A percentile compares a stretch with the other conserved stretches of the same genome.
phyloP scores from a whole-genome alignment of 1,284 basidiomycete genomes.

The Ceratobasidium sp. region DNA sequence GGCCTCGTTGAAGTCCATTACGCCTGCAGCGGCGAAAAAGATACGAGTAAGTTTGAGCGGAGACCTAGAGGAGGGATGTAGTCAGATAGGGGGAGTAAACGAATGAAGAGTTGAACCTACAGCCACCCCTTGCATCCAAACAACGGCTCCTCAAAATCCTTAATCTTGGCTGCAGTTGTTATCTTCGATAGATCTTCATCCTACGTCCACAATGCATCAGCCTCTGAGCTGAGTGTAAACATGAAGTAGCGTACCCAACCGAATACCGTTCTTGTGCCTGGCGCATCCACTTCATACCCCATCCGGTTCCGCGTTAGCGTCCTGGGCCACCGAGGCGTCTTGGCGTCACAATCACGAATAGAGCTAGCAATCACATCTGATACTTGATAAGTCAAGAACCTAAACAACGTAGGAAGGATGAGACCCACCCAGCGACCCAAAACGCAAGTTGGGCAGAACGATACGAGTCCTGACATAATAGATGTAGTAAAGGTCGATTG shows the following conservation, averaged over 20 bases:
- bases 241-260: conserved; percentile 3
- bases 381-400: background rate
- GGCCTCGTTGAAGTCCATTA: background rate
- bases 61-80: background rate
- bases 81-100: too few relatives aligned
- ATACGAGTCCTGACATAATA: conserved; percentile 20
- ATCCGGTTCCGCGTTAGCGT: background rate
- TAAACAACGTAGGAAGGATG: background rate
- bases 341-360: conserved; percentile 9
- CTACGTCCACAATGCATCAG: background rate
- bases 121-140: conserved; percentile 42
- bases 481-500: conserved; percentile 28
- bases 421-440: conserved; percentile 8
- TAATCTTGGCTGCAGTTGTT: conserved; percentile 13
- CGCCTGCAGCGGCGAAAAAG: conserved; percentile 13
- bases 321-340: background rate
- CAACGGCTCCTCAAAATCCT: conserved; percentile 22
- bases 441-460: background rate
- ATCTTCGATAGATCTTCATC: background rate
- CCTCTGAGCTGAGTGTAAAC: too few relatives aligned
- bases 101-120: background rate
- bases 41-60: conserved; percentile 32
- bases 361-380: background rate
- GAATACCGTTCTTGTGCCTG: conserved; percentile 13
- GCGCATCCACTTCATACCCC: background rate